Conservation (phyloP, 306 rosid species). For the Begonia fuchsioides region DNA sequence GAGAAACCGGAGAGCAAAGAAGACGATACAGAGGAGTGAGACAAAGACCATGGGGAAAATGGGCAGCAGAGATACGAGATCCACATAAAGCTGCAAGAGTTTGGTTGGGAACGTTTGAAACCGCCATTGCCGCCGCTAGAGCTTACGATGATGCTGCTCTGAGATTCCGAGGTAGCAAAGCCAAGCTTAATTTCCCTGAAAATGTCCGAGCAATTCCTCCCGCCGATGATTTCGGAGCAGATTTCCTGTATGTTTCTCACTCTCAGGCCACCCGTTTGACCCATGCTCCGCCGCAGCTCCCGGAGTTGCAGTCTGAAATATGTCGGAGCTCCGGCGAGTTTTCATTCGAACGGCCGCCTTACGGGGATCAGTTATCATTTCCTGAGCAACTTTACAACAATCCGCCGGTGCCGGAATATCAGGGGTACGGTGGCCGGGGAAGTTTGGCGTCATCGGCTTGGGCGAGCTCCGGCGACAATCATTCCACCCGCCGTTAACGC, state of each 20-base stretch:
- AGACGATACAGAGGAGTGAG: conserved; percentile 17
- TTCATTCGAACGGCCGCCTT: no score
- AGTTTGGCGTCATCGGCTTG: no score
- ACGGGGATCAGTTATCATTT: no score
- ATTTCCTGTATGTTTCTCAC: not conserved
- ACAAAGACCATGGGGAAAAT: conserved; percentile 15
- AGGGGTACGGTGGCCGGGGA: no score
- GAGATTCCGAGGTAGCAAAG: conserved; percentile 13
- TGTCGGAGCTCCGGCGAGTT: not conserved
- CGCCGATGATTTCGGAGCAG: not conserved
- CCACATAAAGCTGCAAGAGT: conserved; percentile 14
- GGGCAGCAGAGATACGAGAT: conserved; percentile 13
- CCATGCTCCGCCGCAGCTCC: not conserved
- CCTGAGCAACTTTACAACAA: no score
- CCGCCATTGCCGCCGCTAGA: conserved; percentile 10
- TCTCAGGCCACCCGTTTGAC: not conserved
- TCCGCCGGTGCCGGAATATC: no score
- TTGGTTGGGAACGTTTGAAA: conserved; percentile 13
- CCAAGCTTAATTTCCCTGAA: conserved; percentile 15
- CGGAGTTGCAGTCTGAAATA: not conserved
- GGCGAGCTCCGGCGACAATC: no score
- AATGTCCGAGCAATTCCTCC: conserved; percentile 1
- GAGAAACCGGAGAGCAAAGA: conserved; percentile 2
- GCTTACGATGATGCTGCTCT: conserved; percentile 12
- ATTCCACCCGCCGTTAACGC: no score